These are phyloP conservation scores for Glycine soja DNA, from an alignment of 306 rosid genomes.

Conservation along the genomic window DNA sequence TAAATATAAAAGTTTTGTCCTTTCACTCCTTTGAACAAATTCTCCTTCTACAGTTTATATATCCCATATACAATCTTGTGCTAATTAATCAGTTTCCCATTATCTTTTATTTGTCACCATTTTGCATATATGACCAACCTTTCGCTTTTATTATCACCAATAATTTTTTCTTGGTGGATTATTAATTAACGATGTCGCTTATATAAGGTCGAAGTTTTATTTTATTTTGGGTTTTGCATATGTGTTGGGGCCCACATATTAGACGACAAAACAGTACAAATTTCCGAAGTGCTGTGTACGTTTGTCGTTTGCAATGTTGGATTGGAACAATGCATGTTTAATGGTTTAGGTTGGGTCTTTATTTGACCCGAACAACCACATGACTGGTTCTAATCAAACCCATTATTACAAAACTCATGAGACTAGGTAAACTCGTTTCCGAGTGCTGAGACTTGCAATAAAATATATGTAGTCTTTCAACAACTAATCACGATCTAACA, in stretches of 20 bases:
- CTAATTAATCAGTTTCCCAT: not conserved
- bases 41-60: not conserved
- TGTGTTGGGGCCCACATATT: not conserved
- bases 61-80: not conserved
- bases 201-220: not conserved
- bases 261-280: not conserved
- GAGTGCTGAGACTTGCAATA: not conserved
- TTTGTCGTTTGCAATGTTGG: not conserved
- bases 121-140: not conserved
- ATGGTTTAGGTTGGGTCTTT: not conserved
- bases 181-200: not conserved
- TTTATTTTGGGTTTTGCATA: not conserved
- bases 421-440: not conserved
- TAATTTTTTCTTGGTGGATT: not conserved
- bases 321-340: not conserved
- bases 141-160: not conserved
- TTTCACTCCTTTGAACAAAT: not conserved
- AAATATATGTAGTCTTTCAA: not conserved
- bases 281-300: not conserved
- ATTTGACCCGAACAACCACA: not conserved
- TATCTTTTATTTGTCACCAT: constrained; percentile 1
- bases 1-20: too few species aligned
- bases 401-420: not conserved
- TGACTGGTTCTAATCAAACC: not conserved
- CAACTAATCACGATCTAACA: not conserved